These are phyloP conservation scores for Dendrobium officinale DNA, from an alignment of 106 monocot genomes.

Conservation along the genomic window DNA sequence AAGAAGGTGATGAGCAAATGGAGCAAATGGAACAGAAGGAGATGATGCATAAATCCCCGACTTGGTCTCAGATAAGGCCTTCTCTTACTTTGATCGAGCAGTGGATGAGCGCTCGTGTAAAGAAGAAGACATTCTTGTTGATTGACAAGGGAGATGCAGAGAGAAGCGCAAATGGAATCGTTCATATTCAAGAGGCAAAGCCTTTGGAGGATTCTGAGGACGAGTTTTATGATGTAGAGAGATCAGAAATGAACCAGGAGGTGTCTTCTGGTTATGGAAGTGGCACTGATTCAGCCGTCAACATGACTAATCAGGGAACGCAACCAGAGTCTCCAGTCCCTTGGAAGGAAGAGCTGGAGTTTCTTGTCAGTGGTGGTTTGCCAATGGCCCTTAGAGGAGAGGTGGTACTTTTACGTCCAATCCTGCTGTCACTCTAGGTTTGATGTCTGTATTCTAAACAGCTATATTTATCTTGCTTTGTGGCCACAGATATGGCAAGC, in stretches of 20 bases:
- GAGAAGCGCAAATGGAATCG: constrained; percentile 10
- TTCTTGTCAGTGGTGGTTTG: constrained; percentile 72
- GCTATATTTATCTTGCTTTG: neutral
- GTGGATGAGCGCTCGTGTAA: constrained; percentile 74
- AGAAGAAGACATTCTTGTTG: constrained; percentile 30
- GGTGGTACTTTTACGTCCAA: constrained; percentile 25
- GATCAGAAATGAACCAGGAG: constrained; percentile 64
- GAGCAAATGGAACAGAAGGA: constrained; percentile 24
- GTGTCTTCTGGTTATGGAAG: constrained; percentile 37
- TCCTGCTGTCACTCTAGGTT: neutral
- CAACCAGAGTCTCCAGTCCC: constrained; percentile 26
- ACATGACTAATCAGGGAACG: constrained; percentile 9
- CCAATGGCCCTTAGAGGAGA: constrained; percentile 98
- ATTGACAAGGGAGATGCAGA: constrained; percentile 13
- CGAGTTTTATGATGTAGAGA: constrained; percentile 92
- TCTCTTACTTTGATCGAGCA: constrained; percentile 67
- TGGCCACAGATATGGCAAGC: constrained; percentile 87
- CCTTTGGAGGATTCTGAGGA: constrained; percentile 75
- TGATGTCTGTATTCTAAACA: neutral
- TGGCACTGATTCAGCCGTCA: constrained; percentile 22
- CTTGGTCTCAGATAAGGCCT: constrained; percentile 74
- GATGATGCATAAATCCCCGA: constrained; percentile 42
- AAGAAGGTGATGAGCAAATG: constrained; percentile 11
- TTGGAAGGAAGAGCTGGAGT: constrained; percentile 85
- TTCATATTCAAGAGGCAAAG: constrained; percentile 40